A percentile compares a stretch with the other conserved stretches of the same genome.
phyloP scores from a whole-genome alignment of 2,329 filamentous ascomycete genomes.

The Sporothrix globosa region DNA sequence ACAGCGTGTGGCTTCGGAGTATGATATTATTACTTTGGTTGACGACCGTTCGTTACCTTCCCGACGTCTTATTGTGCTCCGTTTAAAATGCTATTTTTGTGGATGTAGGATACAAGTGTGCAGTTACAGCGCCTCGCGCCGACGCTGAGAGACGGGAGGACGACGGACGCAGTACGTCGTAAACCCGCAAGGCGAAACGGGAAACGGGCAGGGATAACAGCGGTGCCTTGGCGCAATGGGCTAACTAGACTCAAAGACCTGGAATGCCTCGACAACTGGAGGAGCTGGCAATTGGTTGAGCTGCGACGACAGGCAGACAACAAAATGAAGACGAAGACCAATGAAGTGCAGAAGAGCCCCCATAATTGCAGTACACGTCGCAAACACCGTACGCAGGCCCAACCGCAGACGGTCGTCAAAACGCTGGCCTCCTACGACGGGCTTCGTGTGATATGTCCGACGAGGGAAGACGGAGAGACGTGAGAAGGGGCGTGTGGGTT shows the following conservation, averaged over 20 bases:
- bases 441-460: too few species aligned
- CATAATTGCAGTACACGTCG: background rate
- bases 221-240: constrained; percentile 11
- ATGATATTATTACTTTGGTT: background rate
- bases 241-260: background rate
- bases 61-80: background rate
- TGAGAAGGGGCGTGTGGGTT: constrained; percentile 16
- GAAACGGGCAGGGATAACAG: background rate
- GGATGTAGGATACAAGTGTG: background rate
- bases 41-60: background rate
- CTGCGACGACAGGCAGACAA: background rate
- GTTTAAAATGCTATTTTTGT: background rate
- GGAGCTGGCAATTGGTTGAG: background rate
- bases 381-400: background rate
- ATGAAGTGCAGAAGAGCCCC: background rate
- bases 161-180: background rate
- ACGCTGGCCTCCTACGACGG: background rate
- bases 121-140: background rate
- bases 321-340: background rate
- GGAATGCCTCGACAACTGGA: background rate
- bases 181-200: background rate
- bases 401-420: background rate
- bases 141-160: background rate
- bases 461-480: background rate
- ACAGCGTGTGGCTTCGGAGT: background rate